These are phyloP conservation scores for Mycena amicta DNA, from an alignment of 768 basidiomycete genomes.

Conservation along the genomic window DNA sequence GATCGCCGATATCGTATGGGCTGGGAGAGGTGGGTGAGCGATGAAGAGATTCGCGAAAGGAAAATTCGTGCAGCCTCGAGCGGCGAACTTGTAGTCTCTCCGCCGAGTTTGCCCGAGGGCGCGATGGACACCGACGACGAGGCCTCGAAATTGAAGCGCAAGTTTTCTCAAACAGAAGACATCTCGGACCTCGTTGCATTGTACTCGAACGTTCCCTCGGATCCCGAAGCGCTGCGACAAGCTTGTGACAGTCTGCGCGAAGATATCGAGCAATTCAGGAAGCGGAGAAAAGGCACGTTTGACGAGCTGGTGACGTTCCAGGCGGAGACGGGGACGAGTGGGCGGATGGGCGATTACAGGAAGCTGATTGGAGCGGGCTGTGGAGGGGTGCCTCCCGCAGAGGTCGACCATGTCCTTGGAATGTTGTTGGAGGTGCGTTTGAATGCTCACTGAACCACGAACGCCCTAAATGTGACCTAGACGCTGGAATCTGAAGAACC, in stretches of 20 bases:
- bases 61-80: constrained; percentile 62
- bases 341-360: constrained; percentile 87
- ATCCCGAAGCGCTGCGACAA: constrained; percentile 53
- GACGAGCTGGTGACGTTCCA: constrained; percentile 79
- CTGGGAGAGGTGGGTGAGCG: constrained; percentile 91
- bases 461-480: constrained; percentile 38
- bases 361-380: constrained; percentile 88
- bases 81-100: constrained; percentile 54
- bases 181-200: constrained; percentile 64
- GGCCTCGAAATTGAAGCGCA: constrained; percentile 58
- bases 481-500: constrained; percentile 84
- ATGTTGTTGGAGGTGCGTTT: constrained; percentile 78
- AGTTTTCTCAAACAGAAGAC: constrained; percentile 54
- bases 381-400: constrained; percentile 81
- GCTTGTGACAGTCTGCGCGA: constrained; percentile 64
- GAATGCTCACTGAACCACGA: constrained; percentile 1
- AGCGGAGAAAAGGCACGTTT: constrained; percentile 72
- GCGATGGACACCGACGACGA: constrained; percentile 49
- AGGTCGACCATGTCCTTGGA: constrained; percentile 84
- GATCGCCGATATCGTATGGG: constrained; percentile 80
- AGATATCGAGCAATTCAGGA: constrained; percentile 66
- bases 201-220: constrained; percentile 58
- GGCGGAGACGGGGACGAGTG: constrained; percentile 88
- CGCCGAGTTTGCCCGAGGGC: constrained; percentile 33
- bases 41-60: constrained; percentile 80